These are phyloP conservation scores for Logfia minima DNA, from an alignment of 129 eudicot genomes.

Conservation along the genomic window DNA sequence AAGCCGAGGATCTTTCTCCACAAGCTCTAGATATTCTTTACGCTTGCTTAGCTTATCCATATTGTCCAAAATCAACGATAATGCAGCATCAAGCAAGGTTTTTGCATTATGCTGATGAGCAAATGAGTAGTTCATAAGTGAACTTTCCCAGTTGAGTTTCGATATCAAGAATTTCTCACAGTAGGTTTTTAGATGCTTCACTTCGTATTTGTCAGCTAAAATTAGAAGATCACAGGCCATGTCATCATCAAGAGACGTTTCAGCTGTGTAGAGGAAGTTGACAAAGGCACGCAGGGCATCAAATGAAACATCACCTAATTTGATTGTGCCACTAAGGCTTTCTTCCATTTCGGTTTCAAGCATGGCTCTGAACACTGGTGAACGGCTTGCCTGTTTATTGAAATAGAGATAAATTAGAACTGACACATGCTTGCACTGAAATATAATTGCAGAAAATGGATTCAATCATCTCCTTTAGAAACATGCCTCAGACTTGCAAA, in stretches of 20 bases:
- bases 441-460: background rate
- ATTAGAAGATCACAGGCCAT: conserved; percentile 81
- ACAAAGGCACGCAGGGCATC: conserved; percentile 83
- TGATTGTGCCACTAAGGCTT: conserved; percentile 89
- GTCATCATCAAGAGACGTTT: conserved; percentile 81
- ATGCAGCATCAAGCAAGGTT: conserved; percentile 68
- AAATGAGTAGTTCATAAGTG: conserved; percentile 69
- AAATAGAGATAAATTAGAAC: background rate
- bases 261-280: conserved; percentile 85
- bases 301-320: conserved; percentile 75
- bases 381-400: conserved; percentile 69
- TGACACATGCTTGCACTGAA: background rate
- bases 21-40: conserved; percentile 77
- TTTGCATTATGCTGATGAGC: conserved; percentile 88
- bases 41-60: conserved; percentile 75
- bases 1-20: conserved; percentile 84
- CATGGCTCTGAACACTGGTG: conserved; percentile 97
- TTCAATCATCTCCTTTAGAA: background rate
- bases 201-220: conserved; percentile 86
- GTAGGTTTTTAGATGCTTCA: conserved; percentile 76
- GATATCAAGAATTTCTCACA: conserved; percentile 89
- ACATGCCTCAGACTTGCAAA: background rate
- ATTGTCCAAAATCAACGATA: conserved; percentile 72
- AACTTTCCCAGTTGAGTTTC: conserved; percentile 74
- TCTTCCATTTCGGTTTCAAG: conserved; percentile 95